Evolutionary conservation across 306 rosid genomes (phyloP).

Genomic region (Castanospermum australe): DNA sequence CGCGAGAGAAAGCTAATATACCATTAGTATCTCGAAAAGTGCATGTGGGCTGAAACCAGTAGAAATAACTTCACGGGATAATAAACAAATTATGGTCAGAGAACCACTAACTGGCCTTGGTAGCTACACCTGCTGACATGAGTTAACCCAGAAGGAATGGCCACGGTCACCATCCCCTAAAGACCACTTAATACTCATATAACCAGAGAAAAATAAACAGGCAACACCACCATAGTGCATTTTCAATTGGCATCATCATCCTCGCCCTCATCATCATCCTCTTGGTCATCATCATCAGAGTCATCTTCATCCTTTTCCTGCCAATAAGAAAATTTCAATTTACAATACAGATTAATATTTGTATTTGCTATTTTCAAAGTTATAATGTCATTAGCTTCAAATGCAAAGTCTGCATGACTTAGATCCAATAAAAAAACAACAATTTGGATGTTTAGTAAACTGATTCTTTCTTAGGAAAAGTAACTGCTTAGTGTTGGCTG

Average conservation of each 20-base stretch:
- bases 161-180: slow-evolving; percentile 37
- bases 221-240: slow-evolving; percentile 10
- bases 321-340: neutral
- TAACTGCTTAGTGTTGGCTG: neutral
- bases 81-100: slow-evolving; percentile 16
- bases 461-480: neutral
- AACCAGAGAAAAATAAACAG: slow-evolving; percentile 29
- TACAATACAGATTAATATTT: neutral
- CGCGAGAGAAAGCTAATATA: slow-evolving; percentile 11
- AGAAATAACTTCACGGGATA: slow-evolving; percentile 36
- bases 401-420: neutral
- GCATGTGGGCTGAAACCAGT: slow-evolving; percentile 32
- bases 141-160: slow-evolving; percentile 29
- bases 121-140: slow-evolving; percentile 33
- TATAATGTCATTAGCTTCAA: neutral
- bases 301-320: slow-evolving; percentile 76
- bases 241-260: slow-evolving; percentile 69
- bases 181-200: slow-evolving; percentile 53
- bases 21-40: slow-evolving; percentile 21
- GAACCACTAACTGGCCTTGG: slow-evolving; percentile 33
- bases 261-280: slow-evolving; percentile 59
- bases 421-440: neutral
- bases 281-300: slow-evolving; percentile 68
- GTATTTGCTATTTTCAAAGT: neutral
- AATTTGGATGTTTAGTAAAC: neutral